phyloP scores from a whole-genome alignment of 257 asterid species.

The Solanum clarkiae region DNA sequence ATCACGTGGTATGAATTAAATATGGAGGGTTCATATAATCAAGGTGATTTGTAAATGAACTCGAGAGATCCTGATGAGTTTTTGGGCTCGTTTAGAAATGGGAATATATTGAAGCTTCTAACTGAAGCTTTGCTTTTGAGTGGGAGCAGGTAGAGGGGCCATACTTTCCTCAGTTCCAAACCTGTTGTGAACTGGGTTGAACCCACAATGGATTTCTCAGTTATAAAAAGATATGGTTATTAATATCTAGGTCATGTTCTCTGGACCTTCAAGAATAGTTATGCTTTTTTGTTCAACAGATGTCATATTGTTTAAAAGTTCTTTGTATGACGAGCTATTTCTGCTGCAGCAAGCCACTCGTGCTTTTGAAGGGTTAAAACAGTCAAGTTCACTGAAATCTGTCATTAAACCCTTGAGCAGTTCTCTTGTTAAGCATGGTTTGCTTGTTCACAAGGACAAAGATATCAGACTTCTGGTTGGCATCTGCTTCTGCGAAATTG shows the following conservation, averaged over 20 bases:
- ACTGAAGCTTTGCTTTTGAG: not conserved
- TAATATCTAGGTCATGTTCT: not conserved
- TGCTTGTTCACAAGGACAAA: constrained; percentile 58
- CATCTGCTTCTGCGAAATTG: constrained; percentile 50
- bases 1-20: not conserved
- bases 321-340: constrained; percentile 4
- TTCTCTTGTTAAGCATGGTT: constrained; percentile 41
- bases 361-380: constrained; percentile 47
- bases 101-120: not conserved
- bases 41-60: not conserved
- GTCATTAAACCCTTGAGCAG: constrained; percentile 39
- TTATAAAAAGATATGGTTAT: not conserved
- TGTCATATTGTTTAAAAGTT: not conserved
- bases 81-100: not conserved
- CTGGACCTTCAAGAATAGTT: not conserved
- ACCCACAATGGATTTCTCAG: not conserved
- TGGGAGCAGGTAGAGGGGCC: not conserved
- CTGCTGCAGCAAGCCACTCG: constrained; percentile 45
- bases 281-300: not conserved
- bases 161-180: not conserved
- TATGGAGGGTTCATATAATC: not conserved
- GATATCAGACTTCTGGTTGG: constrained; percentile 61
- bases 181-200: not conserved
- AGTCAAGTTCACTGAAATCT: constrained; percentile 27
- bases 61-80: not conserved